Conservation (phyloP, 225 moss, liverwort and hornwort genomes). For the Climacium dendroides region DNA sequence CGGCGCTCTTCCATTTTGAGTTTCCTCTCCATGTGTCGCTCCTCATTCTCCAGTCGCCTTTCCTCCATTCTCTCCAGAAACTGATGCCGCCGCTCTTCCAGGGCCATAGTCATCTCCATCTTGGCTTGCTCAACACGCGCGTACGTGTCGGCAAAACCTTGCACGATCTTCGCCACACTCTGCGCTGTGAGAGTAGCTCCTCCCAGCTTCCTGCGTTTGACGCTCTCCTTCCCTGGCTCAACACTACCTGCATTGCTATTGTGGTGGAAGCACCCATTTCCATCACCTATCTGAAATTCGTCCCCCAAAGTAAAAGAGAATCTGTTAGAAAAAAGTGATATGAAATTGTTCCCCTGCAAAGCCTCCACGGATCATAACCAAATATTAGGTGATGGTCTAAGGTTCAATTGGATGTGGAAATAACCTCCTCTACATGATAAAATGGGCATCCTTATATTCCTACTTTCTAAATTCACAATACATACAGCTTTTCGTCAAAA, state of each 20-base stretch:
- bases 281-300: not conserved
- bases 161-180: conserved; percentile 28
- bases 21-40: conserved; percentile 26
- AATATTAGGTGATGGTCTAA: not conserved
- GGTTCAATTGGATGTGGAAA: not conserved
- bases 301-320: not conserved
- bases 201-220: conserved; percentile 27
- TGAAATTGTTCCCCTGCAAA: not conserved
- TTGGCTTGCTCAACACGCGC: conserved; percentile 35
- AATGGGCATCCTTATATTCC: not conserved
- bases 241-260: not conserved
- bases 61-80: conserved; percentile 43
- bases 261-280: not conserved
- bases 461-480: not conserved
- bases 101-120: conserved; percentile 40
- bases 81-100: conserved; percentile 37
- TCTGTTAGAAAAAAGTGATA: not conserved
- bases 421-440: not conserved
- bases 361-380: not conserved
- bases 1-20: conserved; percentile 28
- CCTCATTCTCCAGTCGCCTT: conserved; percentile 37
- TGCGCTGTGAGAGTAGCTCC: conserved; percentile 10
- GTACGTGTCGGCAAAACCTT: conserved; percentile 39
- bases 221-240: conserved; percentile 24
- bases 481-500: too few species aligned